Conservation (phyloP, 2,329 filamentous ascomycete species). For the Sporothrix phasma region DNA sequence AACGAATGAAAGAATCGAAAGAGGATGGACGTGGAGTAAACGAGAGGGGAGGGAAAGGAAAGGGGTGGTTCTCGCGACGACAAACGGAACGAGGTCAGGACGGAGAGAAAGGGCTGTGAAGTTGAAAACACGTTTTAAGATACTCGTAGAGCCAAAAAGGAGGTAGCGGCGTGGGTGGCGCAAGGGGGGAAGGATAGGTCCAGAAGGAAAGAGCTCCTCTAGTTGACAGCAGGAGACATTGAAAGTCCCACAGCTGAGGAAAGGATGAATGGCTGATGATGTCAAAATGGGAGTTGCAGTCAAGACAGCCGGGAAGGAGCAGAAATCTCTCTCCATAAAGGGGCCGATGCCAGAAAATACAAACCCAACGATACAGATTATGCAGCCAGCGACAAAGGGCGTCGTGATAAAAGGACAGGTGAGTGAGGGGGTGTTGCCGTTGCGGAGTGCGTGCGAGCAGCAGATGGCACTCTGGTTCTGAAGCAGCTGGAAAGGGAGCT, state of each 20-base stretch:
- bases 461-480: background rate
- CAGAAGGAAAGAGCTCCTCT: conserved; percentile 12
- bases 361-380: background rate
- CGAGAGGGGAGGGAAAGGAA: background rate
- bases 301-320: background rate
- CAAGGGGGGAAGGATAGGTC: conserved; percentile 10
- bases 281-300: background rate
- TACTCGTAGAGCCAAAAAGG: conserved; percentile 15
- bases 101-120: conserved; percentile 7
- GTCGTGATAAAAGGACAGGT: background rate
- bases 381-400: background rate
- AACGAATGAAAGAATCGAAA: conserved; percentile 8
- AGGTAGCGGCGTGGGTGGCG: conserved; percentile 13
- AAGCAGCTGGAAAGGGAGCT: background rate
- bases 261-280: background rate
- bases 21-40: conserved; percentile 2
- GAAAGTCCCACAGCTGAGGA: conserved; percentile 1
- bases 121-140: conserved; percentile 15
- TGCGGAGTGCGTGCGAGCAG: background rate
- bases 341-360: background rate
- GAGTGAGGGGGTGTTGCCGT: background rate
- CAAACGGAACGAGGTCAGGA: background rate
- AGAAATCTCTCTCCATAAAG: background rate
- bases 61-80: conserved; percentile 11
- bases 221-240: conserved; percentile 3